Conservation (phyloP, 1,139 yeast genomes). For the Protomyces gravidus region DNA sequence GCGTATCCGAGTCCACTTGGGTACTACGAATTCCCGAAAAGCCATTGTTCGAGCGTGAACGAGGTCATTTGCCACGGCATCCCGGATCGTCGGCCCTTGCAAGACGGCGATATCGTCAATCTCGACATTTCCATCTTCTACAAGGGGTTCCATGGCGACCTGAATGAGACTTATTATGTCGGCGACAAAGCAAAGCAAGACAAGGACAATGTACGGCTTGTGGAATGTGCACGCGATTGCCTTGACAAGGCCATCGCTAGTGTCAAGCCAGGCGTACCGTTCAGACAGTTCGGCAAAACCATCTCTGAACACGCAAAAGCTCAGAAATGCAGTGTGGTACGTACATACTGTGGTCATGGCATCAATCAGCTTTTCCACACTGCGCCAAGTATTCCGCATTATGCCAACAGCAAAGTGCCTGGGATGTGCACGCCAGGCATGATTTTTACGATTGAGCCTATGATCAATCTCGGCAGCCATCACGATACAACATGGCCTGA, state of each 20-base stretch:
- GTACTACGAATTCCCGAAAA: conserved; percentile 90
- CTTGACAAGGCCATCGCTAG: conserved; percentile 73
- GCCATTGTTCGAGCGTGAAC: conserved; percentile 84
- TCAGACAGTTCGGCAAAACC: conserved; percentile 80
- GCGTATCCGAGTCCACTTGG: conserved; percentile 95
- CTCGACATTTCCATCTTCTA: conserved; percentile 81
- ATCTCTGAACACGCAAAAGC: conserved; percentile 83
- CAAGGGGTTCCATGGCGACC: conserved; percentile 87
- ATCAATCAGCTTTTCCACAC: conserved; percentile 82
- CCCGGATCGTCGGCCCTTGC: conserved; percentile 77
- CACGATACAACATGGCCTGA: conserved; percentile 93
- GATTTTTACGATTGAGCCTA: conserved; percentile 97
- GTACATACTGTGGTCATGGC: conserved; percentile 94
- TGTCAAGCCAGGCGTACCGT: conserved; percentile 88
- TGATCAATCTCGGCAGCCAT: conserved; percentile 85
- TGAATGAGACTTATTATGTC: conserved; percentile 94
- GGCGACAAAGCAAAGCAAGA: conserved; percentile 78
- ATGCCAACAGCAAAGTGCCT: conserved; percentile 82
- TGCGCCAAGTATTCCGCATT: conserved; percentile 92
- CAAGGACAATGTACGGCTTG: conserved; percentile 76
- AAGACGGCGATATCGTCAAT: conserved; percentile 93
- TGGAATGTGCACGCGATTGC: conserved; percentile 90
- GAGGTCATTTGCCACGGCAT: conserved; percentile 97
- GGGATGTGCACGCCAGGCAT: conserved; percentile 95
- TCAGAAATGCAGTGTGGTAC: conserved; percentile 78